Base-by-base conservation (phyloP, 78 protist genomes). In the Dictyostelium capitatum region DNA sequence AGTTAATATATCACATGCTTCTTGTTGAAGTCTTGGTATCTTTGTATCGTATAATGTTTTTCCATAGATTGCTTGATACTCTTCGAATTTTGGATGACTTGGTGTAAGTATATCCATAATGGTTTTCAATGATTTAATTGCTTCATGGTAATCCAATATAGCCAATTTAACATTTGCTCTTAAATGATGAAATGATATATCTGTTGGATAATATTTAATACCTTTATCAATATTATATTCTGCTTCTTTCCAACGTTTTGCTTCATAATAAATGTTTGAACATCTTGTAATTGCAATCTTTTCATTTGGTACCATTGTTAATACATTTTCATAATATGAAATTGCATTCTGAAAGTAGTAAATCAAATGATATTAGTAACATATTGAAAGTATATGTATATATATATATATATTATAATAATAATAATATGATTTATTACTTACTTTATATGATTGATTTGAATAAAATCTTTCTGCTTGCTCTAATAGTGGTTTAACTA, bases 251-350 rank as follows among this genome's bases (percentile, higher is more conserved):
- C 57, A 82, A 48, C 70, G 79, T 15, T 79, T 65, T 10, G 95
- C 95, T 53, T 90, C 62, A 30, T 25, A 53, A 30, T 90, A 90
- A 37, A 90, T 90, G n/a, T 43, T 15, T 37, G 93, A 19, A 15
- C 67, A 50, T 56, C 47, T 74, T 17, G 47, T 25, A 43, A 87
- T 51, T 64, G 93, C 51, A 2, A 28, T 64, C 14, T 77, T 64
- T 54, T 87, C 93, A 57, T 59, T 32, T 54, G 83, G 85, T 48
- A 75, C 20, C 51, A 87, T n/a, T 48, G 53, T 25, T 25, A 87
- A 65, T 14, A 77, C 53, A 28, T 65, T 56, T 20, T 87, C 79
- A 64, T 67, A 69, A 25, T 48, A 47, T 20, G 25, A 41, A 10
- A 65, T 53, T 41, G 50, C 62, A 51, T 51, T 51, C 70, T 79